phyloP scores from a whole-genome alignment of 164 flowering plant genomes.

The Nymphaea thermarum region DNA sequence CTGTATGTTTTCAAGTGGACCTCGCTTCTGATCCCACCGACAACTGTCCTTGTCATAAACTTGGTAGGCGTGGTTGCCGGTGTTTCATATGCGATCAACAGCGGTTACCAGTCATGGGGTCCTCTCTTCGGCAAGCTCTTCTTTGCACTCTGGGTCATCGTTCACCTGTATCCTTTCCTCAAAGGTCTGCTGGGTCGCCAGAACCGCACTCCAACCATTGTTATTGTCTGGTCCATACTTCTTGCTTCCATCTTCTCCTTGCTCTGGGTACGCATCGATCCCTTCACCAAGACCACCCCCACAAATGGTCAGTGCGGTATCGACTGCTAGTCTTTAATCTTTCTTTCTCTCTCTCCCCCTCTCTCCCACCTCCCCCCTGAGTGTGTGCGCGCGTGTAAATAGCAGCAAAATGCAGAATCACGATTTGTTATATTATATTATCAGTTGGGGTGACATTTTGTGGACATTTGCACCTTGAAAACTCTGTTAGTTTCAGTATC shows the following conservation, averaged over 20 bases:
- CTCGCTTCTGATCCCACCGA: constrained; percentile 22
- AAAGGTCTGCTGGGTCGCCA: constrained; percentile 27
- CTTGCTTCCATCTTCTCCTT: constrained; percentile 26
- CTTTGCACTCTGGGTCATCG: constrained; percentile 27
- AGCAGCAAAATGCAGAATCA: too few species aligned
- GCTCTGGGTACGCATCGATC: constrained; percentile 23
- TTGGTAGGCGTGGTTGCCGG: constrained; percentile 23
- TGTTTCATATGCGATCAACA: constrained; percentile 21
- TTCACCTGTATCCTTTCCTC: constrained; percentile 25
- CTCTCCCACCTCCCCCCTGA: too few species aligned
- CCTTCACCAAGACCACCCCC: constrained; percentile 13
- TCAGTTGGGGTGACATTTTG: too few species aligned
- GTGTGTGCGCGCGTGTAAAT: too few species aligned
- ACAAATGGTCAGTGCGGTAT: not conserved
- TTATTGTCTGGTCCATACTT: constrained; percentile 23
- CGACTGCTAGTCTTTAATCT: not conserved
- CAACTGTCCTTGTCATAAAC: constrained; percentile 23
- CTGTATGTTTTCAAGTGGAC: constrained; percentile 27
- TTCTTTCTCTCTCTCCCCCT: too few species aligned
- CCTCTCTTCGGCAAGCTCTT: constrained; percentile 26
- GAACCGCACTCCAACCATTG: constrained; percentile 25
- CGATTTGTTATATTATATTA: too few species aligned
- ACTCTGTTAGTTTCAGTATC: too few species aligned
- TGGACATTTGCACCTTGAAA: too few species aligned
- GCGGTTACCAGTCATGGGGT: constrained; percentile 24